Conservation (phyloP, 2,329 filamentous ascomycete species). For the Ceratocystis variospora region DNA sequence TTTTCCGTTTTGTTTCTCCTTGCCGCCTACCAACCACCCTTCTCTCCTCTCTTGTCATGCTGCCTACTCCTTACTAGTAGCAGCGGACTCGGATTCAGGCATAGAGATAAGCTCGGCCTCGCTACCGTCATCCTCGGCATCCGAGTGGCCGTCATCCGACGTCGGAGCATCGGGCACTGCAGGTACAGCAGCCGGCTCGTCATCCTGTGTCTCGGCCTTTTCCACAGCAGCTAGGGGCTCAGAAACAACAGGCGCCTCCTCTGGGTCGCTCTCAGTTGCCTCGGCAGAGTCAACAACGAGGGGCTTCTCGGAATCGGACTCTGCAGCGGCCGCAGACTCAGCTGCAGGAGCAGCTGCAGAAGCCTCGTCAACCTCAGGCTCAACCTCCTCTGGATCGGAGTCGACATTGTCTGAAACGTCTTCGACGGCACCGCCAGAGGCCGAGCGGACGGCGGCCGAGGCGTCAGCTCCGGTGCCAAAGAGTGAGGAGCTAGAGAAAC, state of each 20-base stretch:
- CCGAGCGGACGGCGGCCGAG: constrained; percentile 5
- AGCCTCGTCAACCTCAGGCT: constrained; percentile 4
- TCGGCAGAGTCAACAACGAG: background rate
- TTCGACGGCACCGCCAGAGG: constrained; percentile 37
- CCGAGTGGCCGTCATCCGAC: constrained; percentile 7
- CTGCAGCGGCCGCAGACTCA: background rate
- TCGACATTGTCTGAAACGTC: constrained; percentile 27
- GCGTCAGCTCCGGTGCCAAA: constrained; percentile 31
- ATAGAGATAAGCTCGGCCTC: constrained; percentile 11
- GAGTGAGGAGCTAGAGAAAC: constrained; percentile 36
- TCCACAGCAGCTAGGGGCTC: background rate
- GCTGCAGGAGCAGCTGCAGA: background rate
- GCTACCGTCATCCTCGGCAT: constrained; percentile 7
- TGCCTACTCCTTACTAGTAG: background rate
- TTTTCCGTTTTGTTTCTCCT: background rate
- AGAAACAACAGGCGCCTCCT: constrained; percentile 7
- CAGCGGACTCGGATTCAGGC: constrained; percentile 5
- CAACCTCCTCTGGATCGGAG: constrained; percentile 21
- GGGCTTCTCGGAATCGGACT: constrained; percentile 5
- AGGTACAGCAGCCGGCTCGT: background rate
- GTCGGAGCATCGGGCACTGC: constrained; percentile 3
- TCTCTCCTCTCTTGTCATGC: background rate
- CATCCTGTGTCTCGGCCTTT: background rate
- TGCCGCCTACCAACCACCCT: background rate
- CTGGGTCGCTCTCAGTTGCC: background rate